phyloP scores from a whole-genome alignment of 768 basidiomycete species.

The Podaxis carcinomalis region DNA sequence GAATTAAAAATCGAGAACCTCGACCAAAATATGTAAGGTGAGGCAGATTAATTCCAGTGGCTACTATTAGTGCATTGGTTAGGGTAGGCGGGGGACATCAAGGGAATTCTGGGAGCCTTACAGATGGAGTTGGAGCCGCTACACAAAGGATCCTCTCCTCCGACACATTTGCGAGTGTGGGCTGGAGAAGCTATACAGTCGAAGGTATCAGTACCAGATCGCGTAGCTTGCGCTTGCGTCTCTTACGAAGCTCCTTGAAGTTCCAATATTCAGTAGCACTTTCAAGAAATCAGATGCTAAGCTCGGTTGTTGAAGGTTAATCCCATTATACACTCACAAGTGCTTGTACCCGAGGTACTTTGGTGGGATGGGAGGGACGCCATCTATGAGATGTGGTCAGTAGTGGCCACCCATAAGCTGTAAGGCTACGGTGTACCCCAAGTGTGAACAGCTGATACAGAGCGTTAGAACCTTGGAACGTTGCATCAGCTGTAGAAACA shows the following conservation, averaged over 20 bases:
- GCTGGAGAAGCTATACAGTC: constrained; percentile 25
- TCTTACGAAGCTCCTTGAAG: constrained; percentile 32
- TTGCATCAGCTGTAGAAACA: neutral
- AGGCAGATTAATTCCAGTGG: constrained; percentile 42
- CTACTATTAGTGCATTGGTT: constrained; percentile 24
- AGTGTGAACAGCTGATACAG: constrained; percentile 31
- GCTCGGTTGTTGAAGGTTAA: neutral
- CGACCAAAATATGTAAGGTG: constrained; percentile 44
- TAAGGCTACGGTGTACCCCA: constrained; percentile 23
- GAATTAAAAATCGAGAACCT: constrained; percentile 23
- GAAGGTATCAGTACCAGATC: neutral
- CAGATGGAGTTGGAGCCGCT: constrained; percentile 36
- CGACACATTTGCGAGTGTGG: constrained; percentile 36
- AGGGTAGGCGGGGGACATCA: neutral
- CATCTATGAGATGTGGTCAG: constrained; percentile 27
- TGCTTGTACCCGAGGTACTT: constrained; percentile 42
- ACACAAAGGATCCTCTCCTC: constrained; percentile 44
- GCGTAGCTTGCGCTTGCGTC: neutral
- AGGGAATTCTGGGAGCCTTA: constrained; percentile 18
- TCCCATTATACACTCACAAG: constrained; percentile 27
- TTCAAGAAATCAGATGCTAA: neutral
- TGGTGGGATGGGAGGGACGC: constrained; percentile 48
- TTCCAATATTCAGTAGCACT: constrained; percentile 42
- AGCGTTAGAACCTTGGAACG: constrained; percentile 3
- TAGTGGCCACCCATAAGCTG: neutral